Conservation (phyloP, 805 yeast species). For the Metschnikowia vanudenii region DNA sequence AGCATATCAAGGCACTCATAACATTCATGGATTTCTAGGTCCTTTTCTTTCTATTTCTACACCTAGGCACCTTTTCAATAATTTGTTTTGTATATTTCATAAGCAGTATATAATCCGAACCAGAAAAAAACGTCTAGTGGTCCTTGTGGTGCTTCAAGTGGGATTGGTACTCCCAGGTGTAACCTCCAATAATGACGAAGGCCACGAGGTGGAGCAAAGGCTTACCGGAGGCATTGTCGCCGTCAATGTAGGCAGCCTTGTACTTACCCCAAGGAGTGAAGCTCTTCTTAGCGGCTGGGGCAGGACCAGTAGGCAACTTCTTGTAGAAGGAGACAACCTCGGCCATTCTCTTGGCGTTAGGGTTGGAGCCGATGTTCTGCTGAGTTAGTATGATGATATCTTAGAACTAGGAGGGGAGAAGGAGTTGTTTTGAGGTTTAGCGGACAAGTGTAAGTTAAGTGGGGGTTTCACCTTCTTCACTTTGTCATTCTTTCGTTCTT, state of each 20-base stretch:
- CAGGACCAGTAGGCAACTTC: slow-evolving; percentile 91
- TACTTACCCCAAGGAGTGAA: slow-evolving; percentile 70
- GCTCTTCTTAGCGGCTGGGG: slow-evolving; percentile 68
- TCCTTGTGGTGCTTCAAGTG: slow-evolving; percentile 55
- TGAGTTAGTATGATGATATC: slow-evolving; percentile 25
- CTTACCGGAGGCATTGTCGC: slow-evolving; percentile 78
- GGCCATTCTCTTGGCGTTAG: slow-evolving; percentile 95
- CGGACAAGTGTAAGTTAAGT: too few species aligned
- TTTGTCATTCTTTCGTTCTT: too few species aligned
- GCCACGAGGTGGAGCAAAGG: slow-evolving; percentile 77
- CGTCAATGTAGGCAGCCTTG: slow-evolving; percentile 82
- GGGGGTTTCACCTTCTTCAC: too few species aligned
- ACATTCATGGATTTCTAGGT: too few species aligned
- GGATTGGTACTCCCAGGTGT: slow-evolving; percentile 90
- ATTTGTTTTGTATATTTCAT: slow-evolving; percentile 4
- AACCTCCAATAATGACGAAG: slow-evolving; percentile 71
- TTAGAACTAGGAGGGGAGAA: too few species aligned
- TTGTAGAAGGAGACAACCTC: slow-evolving; percentile 95
- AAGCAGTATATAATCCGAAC: not conserved
- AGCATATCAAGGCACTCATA: too few species aligned
- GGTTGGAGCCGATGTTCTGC: slow-evolving; percentile 89
- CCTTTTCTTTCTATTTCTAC: too few species aligned
- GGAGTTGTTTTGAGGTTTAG: too few species aligned
- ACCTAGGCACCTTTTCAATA: too few species aligned
- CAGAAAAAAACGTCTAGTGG: slow-evolving; percentile 4